Percentiles rank a stretch among this genome's conserved stretches.
Evolutionary conservation across 129 eudicot genomes (phyloP).

Genomic region (Oenanthe sinensis): DNA sequence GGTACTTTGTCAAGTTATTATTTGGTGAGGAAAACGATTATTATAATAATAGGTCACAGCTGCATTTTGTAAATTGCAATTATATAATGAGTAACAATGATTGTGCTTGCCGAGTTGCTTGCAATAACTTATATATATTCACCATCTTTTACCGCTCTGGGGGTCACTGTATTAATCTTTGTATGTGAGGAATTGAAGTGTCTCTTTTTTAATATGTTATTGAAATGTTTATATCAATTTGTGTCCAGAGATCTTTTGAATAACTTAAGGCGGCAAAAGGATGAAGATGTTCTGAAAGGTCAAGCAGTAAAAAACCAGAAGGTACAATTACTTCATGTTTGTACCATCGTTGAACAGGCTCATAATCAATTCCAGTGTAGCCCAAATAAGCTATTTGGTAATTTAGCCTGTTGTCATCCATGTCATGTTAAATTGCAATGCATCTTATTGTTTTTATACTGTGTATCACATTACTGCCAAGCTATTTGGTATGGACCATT

Average conservation of each 20-base stretch:
- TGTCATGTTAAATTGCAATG: not conserved
- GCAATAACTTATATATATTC: not conserved
- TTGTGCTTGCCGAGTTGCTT: not conserved
- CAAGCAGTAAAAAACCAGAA: constrained; percentile 79
- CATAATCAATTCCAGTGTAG: not conserved
- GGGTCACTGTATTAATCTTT: not conserved
- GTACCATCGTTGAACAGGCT: not conserved
- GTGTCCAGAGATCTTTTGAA: constrained; percentile 48
- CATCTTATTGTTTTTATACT: not conserved
- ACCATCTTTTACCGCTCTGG: not conserved
- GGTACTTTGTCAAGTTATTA: not conserved
- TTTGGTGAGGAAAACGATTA: not conserved
- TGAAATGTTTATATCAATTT: not conserved
- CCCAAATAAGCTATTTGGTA: too few species aligned
- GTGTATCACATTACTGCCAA: not conserved
- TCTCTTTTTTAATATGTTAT: not conserved
- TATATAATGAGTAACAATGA: not conserved
- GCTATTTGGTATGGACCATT: not conserved
- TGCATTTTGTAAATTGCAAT: not conserved
- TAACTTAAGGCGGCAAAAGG: constrained; percentile 59
- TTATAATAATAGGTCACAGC: not conserved
- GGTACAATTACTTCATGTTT: constrained; percentile 32
- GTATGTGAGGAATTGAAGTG: not conserved
- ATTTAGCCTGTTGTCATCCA: not conserved
- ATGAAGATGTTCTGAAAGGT: constrained; percentile 80